Evolutionary conservation across 306 rosid genomes (phyloP), one percentile per base, ranked within the genome.

Genomic region (Cucurbita ficifolia): DNA sequence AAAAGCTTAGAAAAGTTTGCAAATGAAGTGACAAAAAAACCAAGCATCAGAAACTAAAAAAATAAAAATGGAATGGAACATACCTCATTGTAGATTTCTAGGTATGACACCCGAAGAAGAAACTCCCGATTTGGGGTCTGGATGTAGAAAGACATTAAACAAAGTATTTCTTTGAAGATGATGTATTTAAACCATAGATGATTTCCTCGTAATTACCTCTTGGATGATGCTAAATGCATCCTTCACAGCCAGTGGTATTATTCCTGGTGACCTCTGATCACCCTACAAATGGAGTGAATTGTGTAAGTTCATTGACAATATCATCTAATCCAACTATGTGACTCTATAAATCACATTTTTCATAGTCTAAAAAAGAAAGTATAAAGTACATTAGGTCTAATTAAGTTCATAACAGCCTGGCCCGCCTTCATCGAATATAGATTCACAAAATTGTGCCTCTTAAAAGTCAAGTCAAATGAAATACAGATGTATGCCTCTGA

Each of bases 81-180:
- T 77, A 94, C 99, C 99, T 95, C 99, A 81, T 95, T 95, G 86
- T 95, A 95, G 84, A 95, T 95, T 70, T 95, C 99, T 85, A 95
- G 81, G 83, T 95, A 95, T 19, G 99, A 91, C 78, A 95, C 96
- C 58, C 89, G 96, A 72, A 95, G 99, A 71, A 95, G 97, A 84
- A 80, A 95, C 90, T 95, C 99, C n/a, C 97, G 84, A 63, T 85
- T 87, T 65, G 97, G 99, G 81, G 99, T 95, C 99, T 95, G 86
- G 76, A 72, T 38, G 51, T 19, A 81, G 68, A 74, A 18, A 80
- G 39, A 59, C 55, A 75, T 69, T 16, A 29, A 16, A 69, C 16
- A 24, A 29, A 69, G 56, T 48, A 69, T 69, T 46, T 48, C 58
- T 46, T 48, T 48, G 36, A 58, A 58, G 70, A 58, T 59, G 29